Base-by-base conservation (phyloP, 352 stramenopile genomes). In the Phytophthora palmivora region DNA sequence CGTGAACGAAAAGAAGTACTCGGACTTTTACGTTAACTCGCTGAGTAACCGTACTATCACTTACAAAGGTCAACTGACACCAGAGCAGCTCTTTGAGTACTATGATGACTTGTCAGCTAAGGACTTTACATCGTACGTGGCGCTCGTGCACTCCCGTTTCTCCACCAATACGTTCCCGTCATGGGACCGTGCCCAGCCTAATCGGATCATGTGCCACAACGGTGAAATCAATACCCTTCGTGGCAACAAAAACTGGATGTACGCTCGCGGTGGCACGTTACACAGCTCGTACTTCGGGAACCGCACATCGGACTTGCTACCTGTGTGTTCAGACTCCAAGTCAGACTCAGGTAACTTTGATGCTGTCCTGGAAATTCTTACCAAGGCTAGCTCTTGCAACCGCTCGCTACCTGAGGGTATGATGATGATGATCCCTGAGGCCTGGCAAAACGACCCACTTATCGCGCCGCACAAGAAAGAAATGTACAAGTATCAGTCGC, bases 341-440 rank as follows among this genome's bases (percentile, higher is more conserved):
- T 97, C 83, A 68, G 96, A 99, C 71, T 98, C 91, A 15, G 96
- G 95, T 18, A 98, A 98, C 77, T 98, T 99, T 72, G 96, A 99
- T 63, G 86, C 82, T 15, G 94, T 98, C 21, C 70, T 99, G 12
- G 96, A 99, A 67, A 86, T 98, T 37, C 78, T 98, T 28, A 95
- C 93, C 14, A 98, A 98, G 66, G 93, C 86, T 16, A 88, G 82
- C 38, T 87, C 77, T 8, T 97, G 88, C 39, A 89, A 97, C 54
- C 82, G 94, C 9, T 91, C 87, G 55, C 76, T 99, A n/a, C 94
- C 95, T 2, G 95, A 99, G 71, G 86, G 82, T 21, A 96, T 98
- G 72, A 98, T 98, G 95, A 98, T 98, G 92, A 98, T 99, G 95
- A 98, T 99, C 58, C 96, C 96, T 3, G 96, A 98, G 65, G 96